Evolutionary conservation across 73 alveolate genomes (phyloP).

Genomic region (Uronychia binucleata): DNA sequence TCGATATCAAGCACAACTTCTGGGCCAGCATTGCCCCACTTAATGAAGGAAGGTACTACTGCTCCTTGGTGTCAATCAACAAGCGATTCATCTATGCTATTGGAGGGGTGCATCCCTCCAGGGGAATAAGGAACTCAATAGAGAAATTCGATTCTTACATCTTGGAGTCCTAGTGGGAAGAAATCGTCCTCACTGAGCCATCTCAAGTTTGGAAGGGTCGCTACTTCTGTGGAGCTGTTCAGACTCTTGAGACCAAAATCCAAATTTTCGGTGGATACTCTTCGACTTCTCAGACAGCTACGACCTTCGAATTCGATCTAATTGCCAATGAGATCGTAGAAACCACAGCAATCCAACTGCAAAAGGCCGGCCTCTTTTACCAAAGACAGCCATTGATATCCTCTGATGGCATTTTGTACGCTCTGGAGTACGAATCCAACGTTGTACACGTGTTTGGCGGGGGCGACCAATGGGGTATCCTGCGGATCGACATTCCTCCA

Average conservation of each 20-base stretch:
- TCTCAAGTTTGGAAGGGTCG: slow-evolving; percentile 35
- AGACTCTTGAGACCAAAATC: slow-evolving; percentile 24
- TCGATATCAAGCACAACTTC: slow-evolving; percentile 21
- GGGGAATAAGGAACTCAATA: slow-evolving; percentile 11
- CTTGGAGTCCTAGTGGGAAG: slow-evolving; percentile 21
- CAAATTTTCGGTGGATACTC: slow-evolving; percentile 51
- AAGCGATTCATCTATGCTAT: slow-evolving; percentile 40
- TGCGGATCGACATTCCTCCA: slow-evolving; percentile 20
- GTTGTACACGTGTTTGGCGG: slow-evolving; percentile 30
- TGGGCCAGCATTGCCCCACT: slow-evolving; percentile 14
- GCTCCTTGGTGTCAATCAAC: slow-evolving; percentile 22
- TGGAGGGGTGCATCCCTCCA: slow-evolving; percentile 35
- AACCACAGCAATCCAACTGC: slow-evolving; percentile 4
- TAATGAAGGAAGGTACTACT: slow-evolving; percentile 37
- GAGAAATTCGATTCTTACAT: slow-evolving; percentile 32
- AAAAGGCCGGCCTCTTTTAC: slow-evolving; percentile 25
- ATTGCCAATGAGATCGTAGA: slow-evolving; percentile 36
- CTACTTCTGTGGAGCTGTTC: slow-evolving; percentile 45
- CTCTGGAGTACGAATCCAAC: slow-evolving; percentile 37
- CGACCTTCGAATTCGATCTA: slow-evolving; percentile 36
- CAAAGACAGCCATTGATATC: slow-evolving; percentile 33
- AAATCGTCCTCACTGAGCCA: slow-evolving; percentile 6
- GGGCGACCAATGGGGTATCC: slow-evolving; percentile 26
- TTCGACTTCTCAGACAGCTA: slow-evolving; percentile 13
- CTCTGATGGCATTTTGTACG: slow-evolving; percentile 29